Evolutionary conservation across 2,329 filamentous ascomycete species (phyloP).

Genomic region (Plenodomus biglobosus): DNA sequence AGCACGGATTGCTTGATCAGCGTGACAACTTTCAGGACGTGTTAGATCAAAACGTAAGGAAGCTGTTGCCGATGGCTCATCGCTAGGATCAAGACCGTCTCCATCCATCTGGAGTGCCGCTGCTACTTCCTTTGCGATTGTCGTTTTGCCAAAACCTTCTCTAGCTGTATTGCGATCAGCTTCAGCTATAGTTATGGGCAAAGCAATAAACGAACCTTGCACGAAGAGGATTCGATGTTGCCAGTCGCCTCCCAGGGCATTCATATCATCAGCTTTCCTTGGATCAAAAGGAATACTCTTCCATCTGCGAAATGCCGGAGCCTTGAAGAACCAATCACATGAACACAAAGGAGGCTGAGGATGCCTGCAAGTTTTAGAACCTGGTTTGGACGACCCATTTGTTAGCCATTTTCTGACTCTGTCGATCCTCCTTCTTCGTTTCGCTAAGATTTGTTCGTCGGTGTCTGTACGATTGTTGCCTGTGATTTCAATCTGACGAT

Average conservation of each 20-base stretch:
- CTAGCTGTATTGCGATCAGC: constrained; percentile 16
- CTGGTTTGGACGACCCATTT: not conserved
- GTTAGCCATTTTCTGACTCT: constrained; percentile 30
- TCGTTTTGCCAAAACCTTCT: constrained; percentile 35
- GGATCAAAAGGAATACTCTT: constrained; percentile 22
- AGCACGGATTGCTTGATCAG: constrained; percentile 28
- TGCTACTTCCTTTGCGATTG: constrained; percentile 27
- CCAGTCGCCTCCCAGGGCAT: constrained; percentile 21
- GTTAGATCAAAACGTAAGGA: constrained; percentile 30
- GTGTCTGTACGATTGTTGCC: constrained; percentile 7
- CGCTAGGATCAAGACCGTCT: constrained; percentile 25
- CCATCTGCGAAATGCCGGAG: constrained; percentile 27
- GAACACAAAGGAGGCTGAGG: constrained; percentile 18
- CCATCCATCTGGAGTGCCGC: constrained; percentile 24
- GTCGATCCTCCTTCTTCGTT: constrained; percentile 28
- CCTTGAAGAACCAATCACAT: constrained; percentile 31
- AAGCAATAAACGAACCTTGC: constrained; percentile 22
- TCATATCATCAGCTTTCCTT: constrained; percentile 19
- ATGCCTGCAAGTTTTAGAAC: constrained; percentile 4
- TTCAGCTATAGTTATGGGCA: not conserved
- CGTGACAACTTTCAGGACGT: constrained; percentile 15
- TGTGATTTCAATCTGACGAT: constrained; percentile 10
- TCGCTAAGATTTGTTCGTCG: constrained; percentile 24
- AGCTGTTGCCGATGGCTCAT: constrained; percentile 23
- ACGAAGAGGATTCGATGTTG: constrained; percentile 35